phyloP scores from a whole-genome alignment of 164 flowering plant genomes.

The Hamamelis virginiana region DNA sequence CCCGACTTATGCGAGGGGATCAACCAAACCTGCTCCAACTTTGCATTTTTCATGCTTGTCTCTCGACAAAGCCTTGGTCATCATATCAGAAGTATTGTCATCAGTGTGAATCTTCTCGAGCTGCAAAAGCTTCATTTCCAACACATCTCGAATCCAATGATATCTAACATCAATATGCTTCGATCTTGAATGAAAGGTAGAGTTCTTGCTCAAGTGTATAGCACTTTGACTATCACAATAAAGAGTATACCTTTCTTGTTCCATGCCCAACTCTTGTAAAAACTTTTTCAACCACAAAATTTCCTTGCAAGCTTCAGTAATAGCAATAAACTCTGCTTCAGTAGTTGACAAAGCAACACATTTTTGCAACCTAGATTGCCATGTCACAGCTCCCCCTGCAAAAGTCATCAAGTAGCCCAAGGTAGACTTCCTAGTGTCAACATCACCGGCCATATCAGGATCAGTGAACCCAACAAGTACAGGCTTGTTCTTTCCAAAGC shows the following conservation, averaged over 20 bases:
- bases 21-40: too few relatives aligned
- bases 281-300: background rate
- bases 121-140: background rate
- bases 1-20: too few relatives aligned
- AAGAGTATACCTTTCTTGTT: background rate
- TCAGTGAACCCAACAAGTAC: background rate
- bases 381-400: background rate
- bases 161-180: background rate
- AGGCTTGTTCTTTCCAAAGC: constrained; percentile 1
- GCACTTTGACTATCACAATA: constrained; percentile 1
- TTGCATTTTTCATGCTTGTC: too few relatives aligned
- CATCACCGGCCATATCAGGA: background rate
- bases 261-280: background rate
- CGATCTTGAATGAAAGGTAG: background rate
- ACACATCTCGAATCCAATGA: constrained; percentile 2
- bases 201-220: background rate
- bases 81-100: background rate
- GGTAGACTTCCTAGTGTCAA: constrained; percentile 4
- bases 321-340: background rate
- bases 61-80: too few relatives aligned
- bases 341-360: constrained; percentile 5
- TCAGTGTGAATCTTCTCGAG: background rate
- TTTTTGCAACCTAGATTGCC: constrained; percentile 3
- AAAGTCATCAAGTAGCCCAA: background rate
- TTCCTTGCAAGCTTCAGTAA: constrained; percentile 6